A percentile compares a stretch with the other conserved stretches of the same genome.
phyloP scores from a whole-genome alignment of 2,329 filamentous ascomycete species.

The Ilyonectria mors-panacis region DNA sequence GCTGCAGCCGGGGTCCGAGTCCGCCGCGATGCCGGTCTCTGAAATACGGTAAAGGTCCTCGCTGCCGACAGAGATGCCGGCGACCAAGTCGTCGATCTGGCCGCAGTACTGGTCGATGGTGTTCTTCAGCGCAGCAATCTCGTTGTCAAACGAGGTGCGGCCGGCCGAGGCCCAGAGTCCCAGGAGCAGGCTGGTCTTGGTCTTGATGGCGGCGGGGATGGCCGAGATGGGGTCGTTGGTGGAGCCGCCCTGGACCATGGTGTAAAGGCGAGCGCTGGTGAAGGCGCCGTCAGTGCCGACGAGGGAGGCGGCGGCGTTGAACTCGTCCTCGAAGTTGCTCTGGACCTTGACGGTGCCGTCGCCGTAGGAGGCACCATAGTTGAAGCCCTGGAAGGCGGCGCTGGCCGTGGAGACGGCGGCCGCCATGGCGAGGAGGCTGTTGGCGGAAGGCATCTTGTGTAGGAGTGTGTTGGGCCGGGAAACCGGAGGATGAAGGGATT shows the following conservation, averaged over 20 bases:
- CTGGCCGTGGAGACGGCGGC: conserved; percentile 52
- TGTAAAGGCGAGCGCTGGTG: conserved; percentile 81
- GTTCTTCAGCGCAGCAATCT: conserved; percentile 78
- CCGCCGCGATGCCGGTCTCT: conserved; percentile 75
- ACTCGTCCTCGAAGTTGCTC: conserved; percentile 78
- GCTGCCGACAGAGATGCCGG: conserved; percentile 87
- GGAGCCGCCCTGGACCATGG: conserved; percentile 79
- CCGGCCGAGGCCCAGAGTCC: conserved; percentile 87
- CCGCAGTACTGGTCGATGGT: conserved; percentile 80
- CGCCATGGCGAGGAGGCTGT: conserved; percentile 53
- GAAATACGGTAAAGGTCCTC: conserved; percentile 90
- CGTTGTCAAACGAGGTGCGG: conserved; percentile 75
- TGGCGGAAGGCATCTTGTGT: conserved; percentile 51
- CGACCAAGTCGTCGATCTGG: conserved; percentile 76
- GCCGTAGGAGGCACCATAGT: conserved; percentile 77
- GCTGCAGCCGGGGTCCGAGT: conserved; percentile 73
- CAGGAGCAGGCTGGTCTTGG: conserved; percentile 83
- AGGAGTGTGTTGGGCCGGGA: conserved; percentile 4
- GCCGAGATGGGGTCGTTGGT: conserved; percentile 76
- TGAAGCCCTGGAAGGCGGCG: conserved; percentile 75
- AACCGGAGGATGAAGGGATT: conserved; percentile 18
- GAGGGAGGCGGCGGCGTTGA: conserved; percentile 75
- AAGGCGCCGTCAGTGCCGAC: conserved; percentile 74
- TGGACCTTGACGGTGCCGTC: conserved; percentile 73
- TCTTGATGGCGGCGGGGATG: conserved; percentile 86